Conservation (phyloP, 2,329 filamentous ascomycete genomes). For the Scedosporium apiospermum region DNA sequence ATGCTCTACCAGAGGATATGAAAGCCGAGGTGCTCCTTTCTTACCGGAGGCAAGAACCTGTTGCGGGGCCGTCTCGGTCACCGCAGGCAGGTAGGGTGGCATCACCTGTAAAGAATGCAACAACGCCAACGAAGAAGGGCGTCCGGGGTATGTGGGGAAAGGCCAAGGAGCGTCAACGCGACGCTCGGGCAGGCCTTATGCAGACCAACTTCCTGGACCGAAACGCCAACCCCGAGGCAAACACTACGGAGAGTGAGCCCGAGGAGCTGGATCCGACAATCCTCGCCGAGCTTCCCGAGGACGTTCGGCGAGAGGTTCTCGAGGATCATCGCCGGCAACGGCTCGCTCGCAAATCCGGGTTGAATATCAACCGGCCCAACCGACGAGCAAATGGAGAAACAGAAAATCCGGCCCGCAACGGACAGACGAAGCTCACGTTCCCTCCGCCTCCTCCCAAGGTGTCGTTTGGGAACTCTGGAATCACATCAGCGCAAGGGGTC, state of each 20-base stretch:
- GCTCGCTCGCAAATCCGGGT: conserved; percentile 24
- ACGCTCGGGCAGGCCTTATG: conserved; percentile 50
- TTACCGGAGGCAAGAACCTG: conserved; percentile 40
- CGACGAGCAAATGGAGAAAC: not conserved
- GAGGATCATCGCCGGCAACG: conserved; percentile 49
- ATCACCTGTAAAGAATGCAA: conserved; percentile 31
- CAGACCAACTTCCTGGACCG: conserved; percentile 67
- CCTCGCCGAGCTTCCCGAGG: conserved; percentile 72
- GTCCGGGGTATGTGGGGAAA: conserved; percentile 30
- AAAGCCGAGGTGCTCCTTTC: conserved; percentile 72
- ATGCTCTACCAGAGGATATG: conserved; percentile 75
- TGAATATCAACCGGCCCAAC: conserved; percentile 3
- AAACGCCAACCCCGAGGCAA: conserved; percentile 13
- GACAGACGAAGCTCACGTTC: conserved; percentile 37
- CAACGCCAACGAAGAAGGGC: conserved; percentile 58
- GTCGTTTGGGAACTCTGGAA: conserved; percentile 32
- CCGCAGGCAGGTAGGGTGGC: not conserved
- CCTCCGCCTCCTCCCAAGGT: conserved; percentile 34
- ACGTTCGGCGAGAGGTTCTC: conserved; percentile 69
- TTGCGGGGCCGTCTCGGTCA: conserved; percentile 20
- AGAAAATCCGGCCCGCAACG: conserved; percentile 12
- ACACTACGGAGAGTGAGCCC: not conserved
- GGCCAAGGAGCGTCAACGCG: conserved; percentile 40
- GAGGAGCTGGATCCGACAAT: conserved; percentile 58
- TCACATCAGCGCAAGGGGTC: conserved; percentile 47